These are phyloP conservation scores for Capronia epimyces DNA, from an alignment of 2,329 filamentous ascomycete genomes.

Conservation along the genomic window DNA sequence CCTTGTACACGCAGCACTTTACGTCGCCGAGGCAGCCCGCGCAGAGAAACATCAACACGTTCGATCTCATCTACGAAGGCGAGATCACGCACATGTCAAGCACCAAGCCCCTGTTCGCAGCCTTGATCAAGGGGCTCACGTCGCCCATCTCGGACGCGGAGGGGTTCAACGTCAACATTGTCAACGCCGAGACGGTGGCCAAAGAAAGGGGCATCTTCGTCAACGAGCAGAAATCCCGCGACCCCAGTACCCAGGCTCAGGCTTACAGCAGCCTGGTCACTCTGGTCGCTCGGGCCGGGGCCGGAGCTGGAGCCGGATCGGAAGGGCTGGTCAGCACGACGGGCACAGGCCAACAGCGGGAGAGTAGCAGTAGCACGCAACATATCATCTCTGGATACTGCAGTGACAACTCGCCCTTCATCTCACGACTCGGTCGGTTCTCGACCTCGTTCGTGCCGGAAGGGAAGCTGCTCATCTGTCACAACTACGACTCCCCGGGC, in stretches of 20 bases:
- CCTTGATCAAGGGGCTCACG: slow-evolving; percentile 70
- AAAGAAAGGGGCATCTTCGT: slow-evolving; percentile 72
- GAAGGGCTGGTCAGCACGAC: background rate
- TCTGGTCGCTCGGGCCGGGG: slow-evolving; percentile 50
- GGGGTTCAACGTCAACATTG: slow-evolving; percentile 69
- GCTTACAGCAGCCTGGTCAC: slow-evolving; percentile 68
- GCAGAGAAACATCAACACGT: slow-evolving; percentile 56
- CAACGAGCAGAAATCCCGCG: slow-evolving; percentile 64
- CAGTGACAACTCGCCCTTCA: slow-evolving; percentile 47
- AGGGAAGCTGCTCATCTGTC: slow-evolving; percentile 68
- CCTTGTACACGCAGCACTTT: slow-evolving; percentile 73
- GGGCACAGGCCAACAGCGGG: slow-evolving; percentile 13
- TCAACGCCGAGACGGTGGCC: slow-evolving; percentile 71
- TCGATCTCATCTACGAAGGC: slow-evolving; percentile 73
- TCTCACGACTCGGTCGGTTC: slow-evolving; percentile 68
- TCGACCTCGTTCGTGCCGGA: slow-evolving; percentile 66
- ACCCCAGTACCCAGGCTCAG: slow-evolving; percentile 58
- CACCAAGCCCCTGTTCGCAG: slow-evolving; percentile 72
- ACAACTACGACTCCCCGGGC: slow-evolving; percentile 75
- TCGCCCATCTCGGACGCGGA: slow-evolving; percentile 62
- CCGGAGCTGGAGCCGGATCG: slow-evolving; percentile 31
- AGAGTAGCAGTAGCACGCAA: slow-evolving; percentile 33
- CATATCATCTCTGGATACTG: slow-evolving; percentile 48
- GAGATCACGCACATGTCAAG: slow-evolving; percentile 65
- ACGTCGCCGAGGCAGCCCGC: slow-evolving; percentile 35